Evolutionary conservation across 169 alveolate genomes (phyloP).

Genomic region (Perkinsus olseni): DNA sequence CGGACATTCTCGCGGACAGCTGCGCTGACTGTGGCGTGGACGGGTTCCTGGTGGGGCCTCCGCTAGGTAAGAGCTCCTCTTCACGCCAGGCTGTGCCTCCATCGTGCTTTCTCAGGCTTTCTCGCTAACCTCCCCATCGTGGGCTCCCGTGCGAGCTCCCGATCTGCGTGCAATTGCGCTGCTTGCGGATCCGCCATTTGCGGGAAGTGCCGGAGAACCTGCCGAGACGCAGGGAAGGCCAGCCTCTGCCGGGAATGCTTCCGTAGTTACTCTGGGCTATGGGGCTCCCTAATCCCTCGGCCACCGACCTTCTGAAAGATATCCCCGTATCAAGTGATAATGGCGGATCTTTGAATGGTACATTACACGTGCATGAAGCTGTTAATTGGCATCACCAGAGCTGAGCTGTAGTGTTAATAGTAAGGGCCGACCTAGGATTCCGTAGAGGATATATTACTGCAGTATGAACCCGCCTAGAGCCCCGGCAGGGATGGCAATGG

Average conservation of each 20-base stretch:
- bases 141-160: neutral
- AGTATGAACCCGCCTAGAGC: neutral
- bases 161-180: neutral
- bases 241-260: neutral
- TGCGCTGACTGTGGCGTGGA: neutral
- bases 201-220: neutral
- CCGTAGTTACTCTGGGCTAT: neutral
- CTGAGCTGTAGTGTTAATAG: neutral
- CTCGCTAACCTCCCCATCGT: neutral
- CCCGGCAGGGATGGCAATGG: neutral
- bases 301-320: too few relatives aligned
- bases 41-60: neutral
- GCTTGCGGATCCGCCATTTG: neutral
- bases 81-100: too few relatives aligned
- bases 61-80: neutral
- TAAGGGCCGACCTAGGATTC: neutral
- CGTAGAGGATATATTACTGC: neutral
- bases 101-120: neutral
- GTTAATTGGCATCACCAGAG: neutral
- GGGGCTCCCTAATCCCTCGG: neutral
- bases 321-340: too few relatives aligned
- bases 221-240: neutral
- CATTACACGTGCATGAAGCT: neutral
- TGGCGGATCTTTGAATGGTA: neutral
- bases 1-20: neutral